These are phyloP conservation scores for Blastomyces emzantsi DNA, from an alignment of 2,329 filamentous ascomycete species.

Conservation along the genomic window DNA sequence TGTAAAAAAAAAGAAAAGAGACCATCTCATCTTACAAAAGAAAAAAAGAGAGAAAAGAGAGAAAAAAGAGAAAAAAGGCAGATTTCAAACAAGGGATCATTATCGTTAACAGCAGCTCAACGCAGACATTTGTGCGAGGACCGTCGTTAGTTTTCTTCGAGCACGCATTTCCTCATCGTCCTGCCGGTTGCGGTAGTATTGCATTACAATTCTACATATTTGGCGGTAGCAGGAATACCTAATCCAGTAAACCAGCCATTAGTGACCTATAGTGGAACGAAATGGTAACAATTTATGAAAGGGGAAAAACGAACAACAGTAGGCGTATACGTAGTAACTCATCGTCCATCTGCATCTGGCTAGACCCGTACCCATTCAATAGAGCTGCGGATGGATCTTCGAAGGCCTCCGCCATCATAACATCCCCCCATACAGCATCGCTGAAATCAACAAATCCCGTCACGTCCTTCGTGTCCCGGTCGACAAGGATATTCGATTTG, in stretches of 20 bases:
- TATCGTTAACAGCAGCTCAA: constrained; percentile 14
- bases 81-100: constrained; percentile 4
- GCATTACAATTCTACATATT: constrained; percentile 29
- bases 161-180: constrained; percentile 30
- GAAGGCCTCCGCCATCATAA: constrained; percentile 46
- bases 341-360: constrained; percentile 17
- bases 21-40: neutral
- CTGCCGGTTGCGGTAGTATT: constrained; percentile 32
- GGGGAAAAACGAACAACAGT: constrained; percentile 26
- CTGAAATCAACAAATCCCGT: constrained; percentile 46
- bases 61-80: neutral
- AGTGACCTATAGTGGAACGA: constrained; percentile 4
- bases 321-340: constrained; percentile 25
- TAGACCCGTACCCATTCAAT: constrained; percentile 28
- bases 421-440: constrained; percentile 49
- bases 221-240: constrained; percentile 35
- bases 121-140: constrained; percentile 24
- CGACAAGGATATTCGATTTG: constrained; percentile 44
- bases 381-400: constrained; percentile 29
- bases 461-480: constrained; percentile 40
- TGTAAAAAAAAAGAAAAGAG: constrained; percentile 6
- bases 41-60: too few species aligned
- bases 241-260: neutral
- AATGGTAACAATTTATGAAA: constrained; percentile 1
- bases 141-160: constrained; percentile 28